A percentile compares a stretch with the other conserved stretches of the same genome.
Evolutionary conservation across 2,329 filamentous ascomycete genomes (phyloP).

Genomic region (Diaporthe sp.): DNA sequence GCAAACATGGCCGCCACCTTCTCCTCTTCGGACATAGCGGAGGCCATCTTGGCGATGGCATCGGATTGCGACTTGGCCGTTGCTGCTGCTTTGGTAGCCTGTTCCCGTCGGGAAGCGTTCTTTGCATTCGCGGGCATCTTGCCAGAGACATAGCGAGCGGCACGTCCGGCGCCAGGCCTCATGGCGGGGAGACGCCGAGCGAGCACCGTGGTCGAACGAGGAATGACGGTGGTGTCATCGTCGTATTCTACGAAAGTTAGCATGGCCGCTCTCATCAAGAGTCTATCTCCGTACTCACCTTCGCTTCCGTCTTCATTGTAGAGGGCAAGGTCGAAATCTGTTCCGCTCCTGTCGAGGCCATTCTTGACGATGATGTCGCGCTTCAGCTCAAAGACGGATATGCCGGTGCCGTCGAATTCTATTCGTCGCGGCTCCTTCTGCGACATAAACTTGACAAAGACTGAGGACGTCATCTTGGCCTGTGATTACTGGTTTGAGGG

Average conservation of each 20-base stretch:
- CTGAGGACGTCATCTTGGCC: slow-evolving; percentile 88
- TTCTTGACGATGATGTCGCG: slow-evolving; percentile 97
- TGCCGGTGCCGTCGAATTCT: slow-evolving; percentile 96
- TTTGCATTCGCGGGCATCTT: slow-evolving; percentile 94
- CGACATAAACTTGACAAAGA: slow-evolving; percentile 99
- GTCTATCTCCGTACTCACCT: slow-evolving; percentile 71
- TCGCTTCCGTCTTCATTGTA: slow-evolving; percentile 93
- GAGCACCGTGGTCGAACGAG: slow-evolving; percentile 93
- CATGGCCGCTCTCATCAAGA: neutral
- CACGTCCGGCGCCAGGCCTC: slow-evolving; percentile 88
- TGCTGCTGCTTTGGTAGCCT: slow-evolving; percentile 68
- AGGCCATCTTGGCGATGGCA: slow-evolving; percentile 77
- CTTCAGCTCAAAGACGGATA: slow-evolving; percentile 98
- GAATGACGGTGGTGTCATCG: slow-evolving; percentile 97
- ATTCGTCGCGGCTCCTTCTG: slow-evolving; percentile 95
- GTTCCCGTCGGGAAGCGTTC: slow-evolving; percentile 79
- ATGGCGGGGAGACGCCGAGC: slow-evolving; percentile 87
- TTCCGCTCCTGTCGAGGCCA: slow-evolving; percentile 87
- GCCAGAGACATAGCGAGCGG: slow-evolving; percentile 94
- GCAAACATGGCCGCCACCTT: slow-evolving; percentile 94
- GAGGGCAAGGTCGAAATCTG: slow-evolving; percentile 95
- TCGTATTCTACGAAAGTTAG: slow-evolving; percentile 80
- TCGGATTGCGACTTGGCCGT: slow-evolving; percentile 68
- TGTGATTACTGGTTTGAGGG: slow-evolving; percentile 36
- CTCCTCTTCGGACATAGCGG: slow-evolving; percentile 91